Base-by-base conservation (phyloP, 495 filamentous ascomycete genomes). In the Cercophora sp. region DNA sequence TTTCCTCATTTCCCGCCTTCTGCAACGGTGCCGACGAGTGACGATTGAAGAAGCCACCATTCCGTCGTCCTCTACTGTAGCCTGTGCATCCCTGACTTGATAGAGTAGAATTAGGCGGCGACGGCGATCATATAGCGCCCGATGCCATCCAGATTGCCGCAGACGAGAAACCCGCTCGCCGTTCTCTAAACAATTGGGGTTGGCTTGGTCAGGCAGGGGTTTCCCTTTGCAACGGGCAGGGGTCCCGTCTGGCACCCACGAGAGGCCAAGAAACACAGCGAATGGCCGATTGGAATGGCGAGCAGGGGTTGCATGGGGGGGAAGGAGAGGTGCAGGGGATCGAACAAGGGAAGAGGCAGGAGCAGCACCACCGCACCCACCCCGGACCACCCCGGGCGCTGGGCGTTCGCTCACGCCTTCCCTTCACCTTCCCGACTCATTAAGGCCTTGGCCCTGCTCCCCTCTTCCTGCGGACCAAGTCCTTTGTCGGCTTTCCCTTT, bases 401-500 rank as follows among this genome's bases (percentile, higher is more conserved):
- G 25, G 35, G 35, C 36, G 48, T 51, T 40, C 15, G 32, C 48
- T 32, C 16, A 39, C 48, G 35, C 53, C 43, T 34, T 18, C 4
- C 26, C 32, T 16, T 23, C 26, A 19, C 42, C 22, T 51, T 20
- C 53, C 27, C 47, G 34, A 52, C 49, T 43, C 43, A 47, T 51
- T 35, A 41, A 56, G 46, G 50, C 54, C 48, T 53, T 52, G 50
- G 46, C 31, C 48, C 52, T 53, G 55, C 57, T 44, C 37, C 36
- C 48, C n/a, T n/a, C n/a, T n/a, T n/a, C n/a, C n/a, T 32, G 29
- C 29, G 29, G 35, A 22, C 35, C 18, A 54, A 41, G 52, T 56
- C 48, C 32, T 62, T 54, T 52, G 57, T 56, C 55, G 50, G 57
- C 36, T 65, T 65, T 60, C 60, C 60, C 56, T 62, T 65, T 62